These are phyloP conservation scores for Apiospora malaysiana DNA, from an alignment of 2,329 filamentous ascomycete species.

Conservation along the genomic window DNA sequence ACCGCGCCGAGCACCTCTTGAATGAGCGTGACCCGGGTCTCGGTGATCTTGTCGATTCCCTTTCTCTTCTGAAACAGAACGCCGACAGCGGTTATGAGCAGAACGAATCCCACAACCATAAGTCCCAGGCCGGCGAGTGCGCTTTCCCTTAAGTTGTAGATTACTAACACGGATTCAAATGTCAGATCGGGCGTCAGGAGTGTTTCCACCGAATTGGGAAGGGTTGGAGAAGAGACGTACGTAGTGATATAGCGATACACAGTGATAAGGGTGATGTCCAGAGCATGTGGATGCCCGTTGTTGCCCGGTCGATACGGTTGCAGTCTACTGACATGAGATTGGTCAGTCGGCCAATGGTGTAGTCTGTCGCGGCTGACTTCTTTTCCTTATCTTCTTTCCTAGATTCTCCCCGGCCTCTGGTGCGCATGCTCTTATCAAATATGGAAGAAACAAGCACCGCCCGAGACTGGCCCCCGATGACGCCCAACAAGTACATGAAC, in stretches of 20 bases:
- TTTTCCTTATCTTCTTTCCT: slow-evolving; percentile 47
- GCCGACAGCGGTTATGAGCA: slow-evolving; percentile 76
- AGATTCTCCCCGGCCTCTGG: slow-evolving; percentile 84
- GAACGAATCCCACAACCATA: slow-evolving; percentile 74
- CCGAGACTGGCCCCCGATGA: slow-evolving; percentile 80
- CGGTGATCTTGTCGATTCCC: slow-evolving; percentile 86
- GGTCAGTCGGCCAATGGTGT: slow-evolving; percentile 79
- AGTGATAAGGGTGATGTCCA: slow-evolving; percentile 84
- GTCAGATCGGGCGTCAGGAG: background rate
- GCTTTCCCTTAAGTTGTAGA: slow-evolving; percentile 85
- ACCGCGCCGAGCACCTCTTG: slow-evolving; percentile 88
- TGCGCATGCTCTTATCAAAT: slow-evolving; percentile 86
- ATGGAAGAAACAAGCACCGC: slow-evolving; percentile 81
- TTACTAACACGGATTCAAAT: slow-evolving; percentile 42
- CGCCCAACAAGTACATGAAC: slow-evolving; percentile 87
- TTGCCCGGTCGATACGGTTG: slow-evolving; percentile 85
- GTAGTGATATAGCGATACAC: slow-evolving; percentile 75
- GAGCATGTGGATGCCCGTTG: slow-evolving; percentile 84
- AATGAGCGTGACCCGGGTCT: slow-evolving; percentile 84
- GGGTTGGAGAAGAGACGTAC: background rate
- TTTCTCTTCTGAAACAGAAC: slow-evolving; percentile 74
- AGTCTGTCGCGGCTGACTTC: slow-evolving; percentile 18
- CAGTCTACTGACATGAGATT: slow-evolving; percentile 93
- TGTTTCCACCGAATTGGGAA: background rate
- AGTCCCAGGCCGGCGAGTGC: slow-evolving; percentile 84